Evolutionary conservation across 768 basidiomycete species (phyloP), one percentile per base, ranked within the genome.

Genomic region (Leccinum rimulosum): DNA sequence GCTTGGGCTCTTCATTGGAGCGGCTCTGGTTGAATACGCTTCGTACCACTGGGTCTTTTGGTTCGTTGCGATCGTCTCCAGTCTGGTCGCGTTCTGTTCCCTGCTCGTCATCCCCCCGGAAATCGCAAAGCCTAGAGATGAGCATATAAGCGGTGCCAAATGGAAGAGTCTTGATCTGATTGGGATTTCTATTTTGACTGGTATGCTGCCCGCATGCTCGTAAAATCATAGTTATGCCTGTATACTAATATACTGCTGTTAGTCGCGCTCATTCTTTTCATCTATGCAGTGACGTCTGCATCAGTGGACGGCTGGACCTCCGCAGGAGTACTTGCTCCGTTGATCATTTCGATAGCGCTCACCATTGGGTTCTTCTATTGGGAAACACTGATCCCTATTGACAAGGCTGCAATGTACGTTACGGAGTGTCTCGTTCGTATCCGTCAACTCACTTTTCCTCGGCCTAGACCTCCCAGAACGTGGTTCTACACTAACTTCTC

Each of bases 1-100:
- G 4, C 58, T 76, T 40, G 79, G 80, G 1, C 64, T 79, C 19
- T 56, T 79, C 35, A 72, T 80, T 12, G 80, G 80, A 11, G 80
- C 79, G 3, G 25, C 77, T 17, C 73, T 82, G 45, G 75, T 77
- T 3, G 61, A 72, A 50, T 76, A 69, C 28, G 70, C 70, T 2
- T 75, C 77, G 14, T 84, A 78, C 71, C 74, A 67, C 30, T 83
- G 82, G 82, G 74, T 83, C 19, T 84, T 85, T 65, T 82, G 78
- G 66, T 76, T 80, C 59, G 70, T 75, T 40, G 75, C 78, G 3
- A 75, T 82, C 38, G 55, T 82, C 35, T 66, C 74, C 48, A 57
- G 74, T 6, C 62, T 71, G 15, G 68, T 78, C 12, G 68, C 75
- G 36, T 15, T 74, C 14, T 52, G 65, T 2, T 69, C 73, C 48